Evolutionary conservation across 2,329 filamentous ascomycete species (phyloP), one percentile per base, ranked within the genome.

Genomic region (Malbranchea zuffiana): DNA sequence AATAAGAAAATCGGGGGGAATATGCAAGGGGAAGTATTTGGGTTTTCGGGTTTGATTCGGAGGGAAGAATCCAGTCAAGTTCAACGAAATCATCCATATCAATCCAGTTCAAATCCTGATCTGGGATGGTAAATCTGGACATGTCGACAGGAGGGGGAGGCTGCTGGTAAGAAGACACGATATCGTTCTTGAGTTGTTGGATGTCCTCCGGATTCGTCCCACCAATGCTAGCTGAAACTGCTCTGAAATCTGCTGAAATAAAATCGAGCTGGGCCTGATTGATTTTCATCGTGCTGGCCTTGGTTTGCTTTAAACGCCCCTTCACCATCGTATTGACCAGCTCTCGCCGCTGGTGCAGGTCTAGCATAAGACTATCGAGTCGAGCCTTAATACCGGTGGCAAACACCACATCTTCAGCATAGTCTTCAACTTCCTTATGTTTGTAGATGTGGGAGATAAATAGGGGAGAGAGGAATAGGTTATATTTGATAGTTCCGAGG

Each of bases 1-100:
- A 94, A 59, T 98, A 98, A 0, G 90, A 96, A 52, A 98, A 82
- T 1, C 90, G 76, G n/a, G 90, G 92, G 13, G 88, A 84, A 51
- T 80, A 96, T 0, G 83, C 87, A 6, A 98, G 71, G 0, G 92
- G 92, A 37, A 98, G 62, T 30, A 98, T 98, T 57, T 90, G 87
- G 1, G 88, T 96, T 47, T 92, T 81, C 1, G 88, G 87, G 47
- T 94, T 92, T 20, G 81, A 76, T 53, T 93, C 84, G 10, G 84
- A 81, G 0, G 88, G 88, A 16, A 95, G 63, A 37, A 94, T 87
- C 88, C 88, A 96, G 55, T 95, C 92, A 15, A 98, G 66, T 57
- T 98, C 90, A 19, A 98, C 87, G 60, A 98, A 98, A 56, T 98
- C 90, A 54, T 98, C 90, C 86, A 98, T 96, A 53, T 98, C 90